Evolutionary conservation across 2,329 filamentous ascomycete species (phyloP), one percentile per base, ranked within the genome.

Genomic region (Pseudocercospora eumusae): DNA sequence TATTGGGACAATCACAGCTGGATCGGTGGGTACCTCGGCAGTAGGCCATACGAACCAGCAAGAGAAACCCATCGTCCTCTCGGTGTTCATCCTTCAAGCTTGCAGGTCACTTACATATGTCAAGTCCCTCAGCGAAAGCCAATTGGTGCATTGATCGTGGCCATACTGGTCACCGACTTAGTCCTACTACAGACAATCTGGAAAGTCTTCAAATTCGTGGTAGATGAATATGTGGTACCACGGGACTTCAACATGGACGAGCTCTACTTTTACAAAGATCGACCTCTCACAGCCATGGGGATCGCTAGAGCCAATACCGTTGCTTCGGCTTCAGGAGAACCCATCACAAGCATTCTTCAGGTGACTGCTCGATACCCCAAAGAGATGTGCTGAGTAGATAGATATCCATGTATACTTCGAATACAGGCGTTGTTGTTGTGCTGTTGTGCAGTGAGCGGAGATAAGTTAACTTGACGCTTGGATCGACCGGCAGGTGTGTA

Each of bases 131-230:
- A 61, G 20, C 59, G 53, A 9, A 66, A 68, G 25, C 57, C 65
- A 1, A 27, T 21, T 25, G 62, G 62, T 3, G 56, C 55, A 7
- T 42, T 69, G 7, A 63, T 69, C 52, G 49, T 67, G 27, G 54
- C 64, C 1, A 56, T 69, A 4, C 54, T 67, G 10, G 53, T 69
- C 7, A 65, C 65, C 0, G 65, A 69, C 49, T 20, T 69, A 21
- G 65, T 69, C 11, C 56, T 69, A 13, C 36, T 69, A 33, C 65
- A 66, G 23, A 64, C 64, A 4, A 42, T 63, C 13, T 68, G 66
- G 66, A 42, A 59, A 25, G 9, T 68, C 2, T 64, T 55, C 54
- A 57, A 31, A 2, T 44, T 60, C 18, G 28, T 56, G 4, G 61
- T 64, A 2, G 59, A 59, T 11, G 40, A 44, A n/a, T 44, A 44